A percentile compares a stretch with the other conserved stretches of the same genome.
Evolutionary conservation across 805 yeast genomes (phyloP).

Genomic region (Maudiozyma turicensis): DNA sequence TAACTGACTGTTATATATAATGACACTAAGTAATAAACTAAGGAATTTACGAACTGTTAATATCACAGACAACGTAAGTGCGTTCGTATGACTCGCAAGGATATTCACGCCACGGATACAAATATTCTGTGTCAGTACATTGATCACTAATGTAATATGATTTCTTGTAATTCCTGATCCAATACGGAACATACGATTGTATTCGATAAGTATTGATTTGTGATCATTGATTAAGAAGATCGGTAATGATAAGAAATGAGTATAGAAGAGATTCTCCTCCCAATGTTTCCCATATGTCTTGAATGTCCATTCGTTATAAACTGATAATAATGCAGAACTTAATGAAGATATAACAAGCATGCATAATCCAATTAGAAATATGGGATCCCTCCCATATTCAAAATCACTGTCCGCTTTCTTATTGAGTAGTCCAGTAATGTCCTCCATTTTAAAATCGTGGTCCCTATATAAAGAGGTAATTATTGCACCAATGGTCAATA

Average conservation of each 20-base stretch:
- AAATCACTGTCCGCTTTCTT: background rate
- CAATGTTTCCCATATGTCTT: constrained; percentile 46
- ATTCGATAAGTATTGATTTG: constrained; percentile 24
- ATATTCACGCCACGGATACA: constrained; percentile 63
- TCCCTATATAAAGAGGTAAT: constrained; percentile 32
- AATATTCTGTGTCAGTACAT: constrained; percentile 44
- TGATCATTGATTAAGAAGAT: constrained; percentile 34
- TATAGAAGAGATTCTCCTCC: constrained; percentile 56
- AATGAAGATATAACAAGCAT: constrained; percentile 33
- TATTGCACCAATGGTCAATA: constrained; percentile 48
- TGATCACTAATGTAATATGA: constrained; percentile 30
- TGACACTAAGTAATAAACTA: constrained; percentile 48
- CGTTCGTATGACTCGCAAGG: constrained; percentile 47
- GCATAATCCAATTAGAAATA: constrained; percentile 23
- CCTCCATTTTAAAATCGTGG: constrained; percentile 14
- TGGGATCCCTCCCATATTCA: background rate
- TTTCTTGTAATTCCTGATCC: constrained; percentile 6
- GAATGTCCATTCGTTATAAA: constrained; percentile 45
- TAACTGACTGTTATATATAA: constrained; percentile 40
- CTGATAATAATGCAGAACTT: constrained; percentile 48
- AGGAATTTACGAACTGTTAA: constrained; percentile 52
- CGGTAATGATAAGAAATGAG: constrained; percentile 48
- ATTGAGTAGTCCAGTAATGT: background rate
- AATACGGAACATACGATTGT: background rate
- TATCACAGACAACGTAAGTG: constrained; percentile 54